Evolutionary conservation across 2,329 filamentous ascomycete species (phyloP).

Genomic region (Phoma sp.): DNA sequence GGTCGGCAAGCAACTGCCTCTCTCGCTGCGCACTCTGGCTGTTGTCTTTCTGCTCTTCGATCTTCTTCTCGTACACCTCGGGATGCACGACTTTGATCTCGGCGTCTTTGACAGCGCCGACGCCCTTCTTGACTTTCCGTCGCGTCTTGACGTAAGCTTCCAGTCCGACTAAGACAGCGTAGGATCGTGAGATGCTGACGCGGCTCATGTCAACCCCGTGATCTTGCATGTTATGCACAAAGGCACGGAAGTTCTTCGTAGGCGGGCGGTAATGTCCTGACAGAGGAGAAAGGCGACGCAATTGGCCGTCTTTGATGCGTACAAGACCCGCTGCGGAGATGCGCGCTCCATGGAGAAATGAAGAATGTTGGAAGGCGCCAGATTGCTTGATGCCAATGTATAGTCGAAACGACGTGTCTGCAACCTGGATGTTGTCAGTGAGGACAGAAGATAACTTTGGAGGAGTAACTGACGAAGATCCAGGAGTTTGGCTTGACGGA

Average conservation of each 20-base stretch:
- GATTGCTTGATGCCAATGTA: slow-evolving; percentile 91
- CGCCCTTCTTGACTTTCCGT: slow-evolving; percentile 64
- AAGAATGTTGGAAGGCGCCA: slow-evolving; percentile 89
- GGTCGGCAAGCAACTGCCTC: slow-evolving; percentile 56
- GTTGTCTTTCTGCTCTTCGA: slow-evolving; percentile 61
- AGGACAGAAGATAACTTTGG: not conserved
- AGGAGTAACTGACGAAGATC: slow-evolving; percentile 71
- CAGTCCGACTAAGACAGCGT: slow-evolving; percentile 80
- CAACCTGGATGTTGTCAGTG: slow-evolving; percentile 52
- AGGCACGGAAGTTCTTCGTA: slow-evolving; percentile 80
- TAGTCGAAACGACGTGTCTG: slow-evolving; percentile 81
- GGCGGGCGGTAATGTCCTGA: slow-evolving; percentile 85
- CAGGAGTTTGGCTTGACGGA: slow-evolving; percentile 86
- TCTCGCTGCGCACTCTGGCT: slow-evolving; percentile 66
- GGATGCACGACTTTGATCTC: slow-evolving; percentile 68
- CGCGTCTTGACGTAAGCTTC: slow-evolving; percentile 78
- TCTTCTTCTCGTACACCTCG: slow-evolving; percentile 58
- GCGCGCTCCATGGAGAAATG: slow-evolving; percentile 81
- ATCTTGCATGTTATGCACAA: slow-evolving; percentile 74
- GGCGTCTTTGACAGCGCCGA: slow-evolving; percentile 57
- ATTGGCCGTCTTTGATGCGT: slow-evolving; percentile 79
- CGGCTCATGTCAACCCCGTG: slow-evolving; percentile 79
- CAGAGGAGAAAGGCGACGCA: slow-evolving; percentile 72
- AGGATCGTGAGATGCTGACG: slow-evolving; percentile 80
- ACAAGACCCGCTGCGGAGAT: slow-evolving; percentile 85